These are phyloP conservation scores for Fusarium solani-melongenae DNA, from an alignment of 2,329 filamentous ascomycete species.

Conservation along the genomic window DNA sequence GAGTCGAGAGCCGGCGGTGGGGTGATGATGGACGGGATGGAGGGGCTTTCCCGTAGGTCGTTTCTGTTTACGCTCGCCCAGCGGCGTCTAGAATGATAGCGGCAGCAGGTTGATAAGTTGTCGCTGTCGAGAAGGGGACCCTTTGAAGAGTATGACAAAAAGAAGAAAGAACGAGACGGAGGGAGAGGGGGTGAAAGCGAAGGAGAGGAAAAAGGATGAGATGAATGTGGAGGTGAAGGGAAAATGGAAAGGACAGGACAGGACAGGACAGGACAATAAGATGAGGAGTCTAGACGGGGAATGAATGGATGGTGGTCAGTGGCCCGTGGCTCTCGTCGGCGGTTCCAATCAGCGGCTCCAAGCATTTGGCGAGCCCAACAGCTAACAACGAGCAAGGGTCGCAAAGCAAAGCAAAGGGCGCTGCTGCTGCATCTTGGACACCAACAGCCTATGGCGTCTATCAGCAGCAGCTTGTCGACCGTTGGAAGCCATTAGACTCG, in stretches of 20 bases:
- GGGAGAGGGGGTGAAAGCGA: background rate
- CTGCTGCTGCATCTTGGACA: background rate
- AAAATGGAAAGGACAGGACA: background rate
- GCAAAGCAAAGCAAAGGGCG: background rate
- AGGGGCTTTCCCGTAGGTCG: conserved; percentile 12
- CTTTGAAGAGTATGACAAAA: background rate
- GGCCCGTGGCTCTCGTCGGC: background rate
- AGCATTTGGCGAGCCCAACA: conserved; percentile 19
- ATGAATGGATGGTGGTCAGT: conserved; percentile 10
- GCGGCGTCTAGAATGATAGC: conserved; percentile 20
- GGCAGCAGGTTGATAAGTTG: background rate
- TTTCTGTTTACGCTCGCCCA: conserved; percentile 21
- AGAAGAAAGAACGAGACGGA: background rate
- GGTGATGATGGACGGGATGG: conserved; percentile 17
- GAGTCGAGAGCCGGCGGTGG: conserved; percentile 17
- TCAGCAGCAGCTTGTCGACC: background rate
- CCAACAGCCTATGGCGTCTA: background rate
- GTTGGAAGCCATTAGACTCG: background rate
- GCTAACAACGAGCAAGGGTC: conserved; percentile 11
- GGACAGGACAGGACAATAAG: conserved; percentile 1
- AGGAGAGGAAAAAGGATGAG: background rate
- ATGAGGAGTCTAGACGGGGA: background rate
- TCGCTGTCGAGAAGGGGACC: background rate
- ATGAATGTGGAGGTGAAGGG: conserved; percentile 1
- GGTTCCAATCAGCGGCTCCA: conserved; percentile 26